Conservation (phyloP, 192 early-diverging fungal genomes). For the Coemansia sp. region DNA sequence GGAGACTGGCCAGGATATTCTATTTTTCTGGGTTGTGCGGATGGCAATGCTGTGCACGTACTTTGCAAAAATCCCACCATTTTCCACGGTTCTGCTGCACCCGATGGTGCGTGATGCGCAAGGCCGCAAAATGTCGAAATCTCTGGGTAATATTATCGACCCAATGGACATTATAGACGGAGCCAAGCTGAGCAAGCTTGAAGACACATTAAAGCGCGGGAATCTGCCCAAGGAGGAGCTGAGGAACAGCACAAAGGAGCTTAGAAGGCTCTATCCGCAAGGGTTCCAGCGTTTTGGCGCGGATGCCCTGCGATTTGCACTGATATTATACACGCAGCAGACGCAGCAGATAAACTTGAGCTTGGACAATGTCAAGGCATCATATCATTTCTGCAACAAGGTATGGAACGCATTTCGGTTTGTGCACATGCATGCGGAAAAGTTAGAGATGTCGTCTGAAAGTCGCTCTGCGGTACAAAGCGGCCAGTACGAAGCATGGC, state of each 20-base stretch:
- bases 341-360: conserved; percentile 95
- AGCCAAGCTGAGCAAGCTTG: conserved; percentile 60
- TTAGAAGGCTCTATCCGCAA: conserved; percentile 78
- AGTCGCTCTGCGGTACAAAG: background rate
- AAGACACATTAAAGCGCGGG: conserved; percentile 66
- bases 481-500: conserved; percentile 8
- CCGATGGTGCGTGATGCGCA: conserved; percentile 77
- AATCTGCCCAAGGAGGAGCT: conserved; percentile 80
- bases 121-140: conserved; percentile 85
- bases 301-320: conserved; percentile 76
- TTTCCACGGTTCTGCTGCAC: conserved; percentile 88
- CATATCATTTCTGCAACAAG: conserved; percentile 94
- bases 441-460: conserved; percentile 12
- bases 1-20: conserved; percentile 94
- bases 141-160: conserved; percentile 76
- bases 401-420: conserved; percentile 85
- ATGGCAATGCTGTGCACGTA: conserved; percentile 96
- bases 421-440: conserved; percentile 35
- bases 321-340: conserved; percentile 70
- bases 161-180: conserved; percentile 70
- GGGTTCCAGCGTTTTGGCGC: conserved; percentile 92
- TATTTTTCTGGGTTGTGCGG: conserved; percentile 98
- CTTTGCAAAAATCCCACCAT: conserved; percentile 78
- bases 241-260: conserved; percentile 60
- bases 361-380: conserved; percentile 77